A percentile compares a stretch with the other conserved stretches of the same genome.
These are phyloP conservation scores for Brasenia schreberi DNA, from an alignment of 164 flowering plant species.

Conservation along the genomic window DNA sequence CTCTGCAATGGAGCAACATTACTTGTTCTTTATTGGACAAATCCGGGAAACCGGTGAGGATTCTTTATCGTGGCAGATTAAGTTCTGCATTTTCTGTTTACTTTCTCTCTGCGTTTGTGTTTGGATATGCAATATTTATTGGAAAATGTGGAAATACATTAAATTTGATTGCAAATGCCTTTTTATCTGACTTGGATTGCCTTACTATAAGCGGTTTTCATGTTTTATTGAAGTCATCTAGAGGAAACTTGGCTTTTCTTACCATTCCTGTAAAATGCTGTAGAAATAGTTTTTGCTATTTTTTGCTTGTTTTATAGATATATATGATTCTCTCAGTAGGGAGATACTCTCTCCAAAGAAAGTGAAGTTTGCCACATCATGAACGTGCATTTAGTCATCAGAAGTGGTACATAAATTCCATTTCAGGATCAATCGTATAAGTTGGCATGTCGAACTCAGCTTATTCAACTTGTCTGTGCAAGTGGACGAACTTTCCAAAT, in stretches of 20 bases:
- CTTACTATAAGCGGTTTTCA: no score
- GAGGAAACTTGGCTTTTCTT: neutral
- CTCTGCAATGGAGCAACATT: conserved; percentile 70
- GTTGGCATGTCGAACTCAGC: neutral
- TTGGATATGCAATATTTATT: no score
- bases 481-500: neutral
- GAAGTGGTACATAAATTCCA: neutral
- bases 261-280: neutral
- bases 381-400: neutral
- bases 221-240: neutral
- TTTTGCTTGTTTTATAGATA: no score
- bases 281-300: no score
- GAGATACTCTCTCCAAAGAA: no score
- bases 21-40: conserved; percentile 69
- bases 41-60: conserved; percentile 55
- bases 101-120: no score
- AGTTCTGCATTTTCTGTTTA: no score
- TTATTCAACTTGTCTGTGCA: neutral
- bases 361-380: no score
- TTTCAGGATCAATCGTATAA: neutral
- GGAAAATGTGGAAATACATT: no score
- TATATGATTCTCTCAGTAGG: no score
- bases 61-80: neutral
- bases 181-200: no score
- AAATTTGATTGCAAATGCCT: no score